Conservation (phyloP, 2,329 filamentous ascomycete species). For the Parastagonospora avenae region DNA sequence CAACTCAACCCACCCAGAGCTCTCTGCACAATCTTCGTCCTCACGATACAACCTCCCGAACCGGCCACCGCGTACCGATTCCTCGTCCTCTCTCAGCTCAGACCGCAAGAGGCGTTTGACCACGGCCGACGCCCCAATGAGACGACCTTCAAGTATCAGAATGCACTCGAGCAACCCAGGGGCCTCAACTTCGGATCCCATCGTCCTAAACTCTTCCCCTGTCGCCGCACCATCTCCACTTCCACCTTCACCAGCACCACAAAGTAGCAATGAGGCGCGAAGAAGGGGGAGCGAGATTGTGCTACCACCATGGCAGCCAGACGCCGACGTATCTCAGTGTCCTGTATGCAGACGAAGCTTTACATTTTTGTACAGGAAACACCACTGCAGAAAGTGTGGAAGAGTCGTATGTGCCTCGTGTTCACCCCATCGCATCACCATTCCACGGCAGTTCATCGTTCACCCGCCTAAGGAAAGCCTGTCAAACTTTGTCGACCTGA, state of each 20-base stretch:
- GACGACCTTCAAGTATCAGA: constrained; percentile 34
- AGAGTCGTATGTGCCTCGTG: constrained; percentile 88
- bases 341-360: constrained; percentile 84
- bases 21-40: constrained; percentile 9
- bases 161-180: constrained; percentile 21
- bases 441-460: constrained; percentile 91
- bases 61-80: constrained; percentile 22
- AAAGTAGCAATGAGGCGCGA: constrained; percentile 7
- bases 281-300: constrained; percentile 54
- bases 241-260: constrained; percentile 15
- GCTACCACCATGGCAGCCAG: constrained; percentile 85
- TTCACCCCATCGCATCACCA: constrained; percentile 93
- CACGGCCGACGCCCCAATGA: constrained; percentile 37
- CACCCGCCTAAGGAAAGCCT: constrained; percentile 59
- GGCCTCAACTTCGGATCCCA: constrained; percentile 25
- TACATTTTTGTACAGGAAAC: constrained; percentile 83
- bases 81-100: constrained; percentile 24
- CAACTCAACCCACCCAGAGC: constrained; percentile 6
- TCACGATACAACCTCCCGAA: constrained; percentile 26
- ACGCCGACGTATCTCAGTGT: constrained; percentile 79
- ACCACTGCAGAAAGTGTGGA: constrained; percentile 97
- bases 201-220: constrained; percentile 28
- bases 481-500: constrained; percentile 51
- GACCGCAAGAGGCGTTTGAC: constrained; percentile 47
- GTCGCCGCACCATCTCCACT: constrained; percentile 12